Percentiles rank a stretch among this genome's conserved stretches.
Evolutionary conservation across 2,329 filamentous ascomycete genomes (phyloP).

Genomic region (Cordyceps cateniannulata): DNA sequence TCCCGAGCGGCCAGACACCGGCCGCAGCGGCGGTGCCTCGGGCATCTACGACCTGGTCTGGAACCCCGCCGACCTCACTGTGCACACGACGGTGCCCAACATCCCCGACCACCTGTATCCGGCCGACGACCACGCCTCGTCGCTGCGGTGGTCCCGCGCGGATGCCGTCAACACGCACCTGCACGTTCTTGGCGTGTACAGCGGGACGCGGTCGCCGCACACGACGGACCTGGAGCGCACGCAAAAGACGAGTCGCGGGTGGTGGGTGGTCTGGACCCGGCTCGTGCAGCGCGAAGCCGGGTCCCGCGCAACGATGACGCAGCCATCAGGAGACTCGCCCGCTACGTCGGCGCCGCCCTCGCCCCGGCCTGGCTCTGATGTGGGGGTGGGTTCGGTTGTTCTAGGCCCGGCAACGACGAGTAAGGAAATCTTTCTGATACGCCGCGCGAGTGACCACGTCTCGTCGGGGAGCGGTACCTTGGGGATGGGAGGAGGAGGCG

Average conservation of each 20-base stretch:
- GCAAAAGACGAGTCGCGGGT: conserved; percentile 59
- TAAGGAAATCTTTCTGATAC: conserved; percentile 58
- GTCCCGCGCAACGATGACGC: conserved; percentile 8
- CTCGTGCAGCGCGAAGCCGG: conserved; percentile 30
- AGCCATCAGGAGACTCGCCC: conserved; percentile 6
- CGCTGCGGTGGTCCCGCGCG: conserved; percentile 46
- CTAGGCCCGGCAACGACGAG: conserved; percentile 20
- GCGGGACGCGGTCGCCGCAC: conserved; percentile 33
- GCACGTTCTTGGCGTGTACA: conserved; percentile 53
- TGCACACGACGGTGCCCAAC: conserved; percentile 60
- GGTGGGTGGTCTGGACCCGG: conserved; percentile 64
- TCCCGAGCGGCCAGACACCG: conserved; percentile 40
- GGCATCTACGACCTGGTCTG: conserved; percentile 58
- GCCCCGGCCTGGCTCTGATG: background rate
- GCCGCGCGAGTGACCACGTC: conserved; percentile 51
- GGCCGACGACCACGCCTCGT: conserved; percentile 18
- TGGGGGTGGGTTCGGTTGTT: conserved; percentile 14
- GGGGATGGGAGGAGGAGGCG: conserved; percentile 38
- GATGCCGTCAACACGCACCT: conserved; percentile 61
- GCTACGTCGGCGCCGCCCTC: background rate
- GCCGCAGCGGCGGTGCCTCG: conserved; percentile 23
- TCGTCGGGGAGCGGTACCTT: conserved; percentile 22
- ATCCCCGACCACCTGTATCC: conserved; percentile 44
- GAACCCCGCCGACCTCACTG: conserved; percentile 48
- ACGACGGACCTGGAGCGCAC: conserved; percentile 50